Conservation (phyloP, 2,329 filamentous ascomycete species). For the Fusarium sp. region DNA sequence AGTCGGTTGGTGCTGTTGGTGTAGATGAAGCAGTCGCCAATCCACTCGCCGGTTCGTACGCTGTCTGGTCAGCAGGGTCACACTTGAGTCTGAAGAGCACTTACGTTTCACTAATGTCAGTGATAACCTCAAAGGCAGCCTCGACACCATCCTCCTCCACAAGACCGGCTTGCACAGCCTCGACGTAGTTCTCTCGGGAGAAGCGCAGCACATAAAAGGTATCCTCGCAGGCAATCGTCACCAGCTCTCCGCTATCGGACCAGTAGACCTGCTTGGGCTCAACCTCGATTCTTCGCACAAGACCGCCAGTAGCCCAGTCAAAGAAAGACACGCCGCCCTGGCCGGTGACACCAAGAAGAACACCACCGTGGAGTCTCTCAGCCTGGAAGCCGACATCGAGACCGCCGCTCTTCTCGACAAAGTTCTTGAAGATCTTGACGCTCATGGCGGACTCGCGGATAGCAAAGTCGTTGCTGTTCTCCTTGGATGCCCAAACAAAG, state of each 20-base stretch:
- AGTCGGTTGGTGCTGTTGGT: slow-evolving; percentile 96
- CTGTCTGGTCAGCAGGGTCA: slow-evolving; percentile 54
- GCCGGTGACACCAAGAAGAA: slow-evolving; percentile 92
- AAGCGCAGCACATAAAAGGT: slow-evolving; percentile 95
- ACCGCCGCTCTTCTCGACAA: slow-evolving; percentile 89
- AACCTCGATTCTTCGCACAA: slow-evolving; percentile 92
- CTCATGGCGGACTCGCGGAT: slow-evolving; percentile 94
- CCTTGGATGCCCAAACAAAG: slow-evolving; percentile 97
- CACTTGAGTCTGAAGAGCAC: slow-evolving; percentile 24
- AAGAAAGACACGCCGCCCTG: slow-evolving; percentile 96
- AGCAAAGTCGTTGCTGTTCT: slow-evolving; percentile 98
- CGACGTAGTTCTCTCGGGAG: slow-evolving; percentile 87
- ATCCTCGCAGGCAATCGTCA: slow-evolving; percentile 93
- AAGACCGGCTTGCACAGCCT: slow-evolving; percentile 83
- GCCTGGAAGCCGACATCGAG: slow-evolving; percentile 96
- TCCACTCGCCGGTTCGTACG: slow-evolving; percentile 95
- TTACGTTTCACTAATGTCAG: slow-evolving; percentile 91
- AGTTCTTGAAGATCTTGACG: slow-evolving; percentile 98
- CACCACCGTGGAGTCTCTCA: slow-evolving; percentile 88
- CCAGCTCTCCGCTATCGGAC: slow-evolving; percentile 95
- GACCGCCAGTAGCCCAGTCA: slow-evolving; percentile 90
- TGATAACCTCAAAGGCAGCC: slow-evolving; percentile 94
- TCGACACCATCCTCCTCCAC: slow-evolving; percentile 94
- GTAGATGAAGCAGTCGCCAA: slow-evolving; percentile 99
- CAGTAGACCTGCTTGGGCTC: slow-evolving; percentile 85